These are phyloP conservation scores for Plasmodium inui DNA, from an alignment of 169 alveolate genomes.

Conservation along the genomic window DNA sequence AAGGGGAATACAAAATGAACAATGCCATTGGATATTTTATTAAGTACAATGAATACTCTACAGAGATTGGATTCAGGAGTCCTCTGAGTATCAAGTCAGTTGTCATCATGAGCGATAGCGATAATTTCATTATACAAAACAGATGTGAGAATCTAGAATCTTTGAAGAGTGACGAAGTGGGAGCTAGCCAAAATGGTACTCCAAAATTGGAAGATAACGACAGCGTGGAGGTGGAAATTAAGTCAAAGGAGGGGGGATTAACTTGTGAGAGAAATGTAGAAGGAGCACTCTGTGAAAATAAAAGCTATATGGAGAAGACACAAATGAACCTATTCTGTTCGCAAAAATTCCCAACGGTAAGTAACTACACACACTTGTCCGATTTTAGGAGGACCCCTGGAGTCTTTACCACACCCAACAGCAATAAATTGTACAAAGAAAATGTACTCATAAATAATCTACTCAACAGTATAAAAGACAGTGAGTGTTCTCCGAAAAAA, in stretches of 20 bases:
- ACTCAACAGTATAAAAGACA: background rate
- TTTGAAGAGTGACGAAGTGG: background rate
- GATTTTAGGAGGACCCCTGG: background rate
- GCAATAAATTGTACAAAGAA: background rate
- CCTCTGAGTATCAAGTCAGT: constrained; percentile 60
- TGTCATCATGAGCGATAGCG: constrained; percentile 70
- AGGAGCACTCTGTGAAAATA: background rate
- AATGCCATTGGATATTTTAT: constrained; percentile 77
- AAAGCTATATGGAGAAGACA: background rate
- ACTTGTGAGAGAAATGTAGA: background rate
- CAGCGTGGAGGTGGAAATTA: background rate
- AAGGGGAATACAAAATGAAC: constrained; percentile 80
- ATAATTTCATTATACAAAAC: constrained; percentile 68
- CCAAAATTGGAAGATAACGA: background rate
- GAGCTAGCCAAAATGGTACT: background rate
- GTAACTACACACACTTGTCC: background rate
- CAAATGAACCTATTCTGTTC: background rate
- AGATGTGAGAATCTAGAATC: constrained; percentile 32
- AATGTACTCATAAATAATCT: background rate
- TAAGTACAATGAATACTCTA: constrained; percentile 64
- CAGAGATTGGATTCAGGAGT: constrained; percentile 78
- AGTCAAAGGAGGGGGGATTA: background rate
- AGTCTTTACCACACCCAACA: background rate
- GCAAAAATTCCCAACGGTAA: background rate
- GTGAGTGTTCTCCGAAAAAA: background rate